phyloP scores from a whole-genome alignment of 1,284 basidiomycete species.

The Butyriboletus regius region DNA sequence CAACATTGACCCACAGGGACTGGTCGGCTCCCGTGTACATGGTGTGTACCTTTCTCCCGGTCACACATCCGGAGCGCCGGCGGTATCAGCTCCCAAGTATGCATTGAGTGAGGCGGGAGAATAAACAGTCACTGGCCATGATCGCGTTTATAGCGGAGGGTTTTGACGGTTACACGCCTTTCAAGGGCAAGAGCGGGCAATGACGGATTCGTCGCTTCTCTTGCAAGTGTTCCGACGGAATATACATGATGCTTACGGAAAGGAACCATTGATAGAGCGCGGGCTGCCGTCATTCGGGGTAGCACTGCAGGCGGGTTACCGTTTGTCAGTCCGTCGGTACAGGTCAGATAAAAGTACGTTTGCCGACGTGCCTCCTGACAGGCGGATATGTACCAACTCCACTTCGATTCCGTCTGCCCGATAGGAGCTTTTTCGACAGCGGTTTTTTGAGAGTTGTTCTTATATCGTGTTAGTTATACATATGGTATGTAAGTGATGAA shows the following conservation, averaged over 20 bases:
- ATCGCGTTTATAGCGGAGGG: conserved; percentile 12
- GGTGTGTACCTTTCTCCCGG: conserved; percentile 1
- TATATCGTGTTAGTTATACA: conserved; percentile 4
- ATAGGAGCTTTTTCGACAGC: background rate
- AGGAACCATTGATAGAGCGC: conserved; percentile 7
- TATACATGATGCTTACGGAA: conserved; percentile 2
- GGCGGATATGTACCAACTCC: background rate
- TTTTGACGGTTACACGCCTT: conserved; percentile 9
- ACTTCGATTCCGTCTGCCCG: background rate
- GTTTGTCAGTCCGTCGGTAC: conserved; percentile 6
- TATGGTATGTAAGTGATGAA: conserved; percentile 2
- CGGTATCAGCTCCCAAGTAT: background rate
- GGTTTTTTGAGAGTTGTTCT: background rate
- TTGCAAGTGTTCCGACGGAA: conserved; percentile 14
- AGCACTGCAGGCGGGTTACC: background rate
- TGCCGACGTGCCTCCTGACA: background rate
- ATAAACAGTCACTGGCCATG: conserved; percentile 9
- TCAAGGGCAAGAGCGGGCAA: conserved; percentile 9
- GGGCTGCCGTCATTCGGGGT: conserved; percentile 3
- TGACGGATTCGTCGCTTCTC: conserved; percentile 14
- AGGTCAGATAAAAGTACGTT: conserved; percentile 12
- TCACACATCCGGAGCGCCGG: background rate
- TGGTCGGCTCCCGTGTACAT: conserved; percentile 6
- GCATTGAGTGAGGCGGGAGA: background rate
- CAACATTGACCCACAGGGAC: conserved; percentile 7